Evolutionary conservation across 345 rosid genomes (phyloP).

Genomic region (Aurinia saxatilis): DNA sequence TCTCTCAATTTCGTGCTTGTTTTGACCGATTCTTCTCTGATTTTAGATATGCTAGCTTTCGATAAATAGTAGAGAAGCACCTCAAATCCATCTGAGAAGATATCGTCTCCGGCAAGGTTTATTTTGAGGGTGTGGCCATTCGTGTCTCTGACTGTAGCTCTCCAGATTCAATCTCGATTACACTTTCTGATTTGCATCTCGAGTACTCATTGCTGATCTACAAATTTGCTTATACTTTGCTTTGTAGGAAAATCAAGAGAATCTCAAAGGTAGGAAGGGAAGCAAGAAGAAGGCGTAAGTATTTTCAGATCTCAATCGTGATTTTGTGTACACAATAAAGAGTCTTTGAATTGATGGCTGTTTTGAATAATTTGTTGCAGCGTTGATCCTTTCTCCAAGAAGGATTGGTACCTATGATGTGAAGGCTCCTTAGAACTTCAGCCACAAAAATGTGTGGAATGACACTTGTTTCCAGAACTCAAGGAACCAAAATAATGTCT

Average conservation of each 20-base stretch:
- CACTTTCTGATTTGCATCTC: too few species aligned
- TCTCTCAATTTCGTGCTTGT: too few species aligned
- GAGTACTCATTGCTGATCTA: too few species aligned
- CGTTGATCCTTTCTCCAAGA: constrained; percentile 88
- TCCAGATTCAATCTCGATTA: too few species aligned
- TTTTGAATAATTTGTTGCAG: constrained; percentile 24
- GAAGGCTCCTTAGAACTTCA: constrained; percentile 83
- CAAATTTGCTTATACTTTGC: too few species aligned
- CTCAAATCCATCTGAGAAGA: constrained; percentile 70
- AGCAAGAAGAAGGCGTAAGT: constrained; percentile 96
- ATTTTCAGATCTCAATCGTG: background rate
- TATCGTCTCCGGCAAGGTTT: constrained; percentile 63
- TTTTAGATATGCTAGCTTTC: too few species aligned
- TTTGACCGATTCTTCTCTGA: too few species aligned
- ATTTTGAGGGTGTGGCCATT: constrained; percentile 71
- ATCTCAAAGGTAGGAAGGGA: constrained; percentile 92
- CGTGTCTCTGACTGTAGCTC: constrained; percentile 91
- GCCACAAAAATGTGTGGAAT: constrained; percentile 64
- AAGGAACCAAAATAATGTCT: constrained; percentile 77
- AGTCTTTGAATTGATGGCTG: background rate
- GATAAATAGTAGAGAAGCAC: constrained; percentile 60
- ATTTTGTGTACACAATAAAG: too few species aligned
- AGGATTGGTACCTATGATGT: constrained; percentile 98
- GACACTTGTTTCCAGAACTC: constrained; percentile 87
- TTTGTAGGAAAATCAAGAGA: too few species aligned